A percentile compares a stretch with the other conserved stretches of the same genome.
Evolutionary conservation across 139 green algal genomes (phyloP).

Genomic region (Coelastrella sp.): DNA sequence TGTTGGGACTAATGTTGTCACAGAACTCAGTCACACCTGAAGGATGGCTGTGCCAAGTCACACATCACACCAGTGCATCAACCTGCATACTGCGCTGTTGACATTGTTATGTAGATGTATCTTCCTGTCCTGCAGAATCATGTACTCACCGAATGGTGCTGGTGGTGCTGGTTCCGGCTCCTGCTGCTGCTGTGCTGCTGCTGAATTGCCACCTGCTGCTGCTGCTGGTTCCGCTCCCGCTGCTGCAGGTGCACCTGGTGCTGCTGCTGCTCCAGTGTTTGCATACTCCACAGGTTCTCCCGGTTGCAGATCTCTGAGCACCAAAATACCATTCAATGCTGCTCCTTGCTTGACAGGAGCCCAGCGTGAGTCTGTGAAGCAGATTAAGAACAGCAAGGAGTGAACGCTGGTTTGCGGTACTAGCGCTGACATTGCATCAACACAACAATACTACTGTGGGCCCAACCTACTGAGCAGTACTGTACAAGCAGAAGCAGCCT

Average conservation of each 20-base stretch:
- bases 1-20: too few species aligned
- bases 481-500: too few species aligned
- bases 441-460: too few species aligned
- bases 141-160: conserved; percentile 76
- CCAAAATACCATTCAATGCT: conserved; percentile 60
- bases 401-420: too few species aligned
- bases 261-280: neutral
- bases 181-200: conserved; percentile 47
- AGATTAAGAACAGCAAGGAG: neutral
- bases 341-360: conserved; percentile 75
- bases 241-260: conserved; percentile 7
- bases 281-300: conserved; percentile 51
- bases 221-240: conserved; percentile 36
- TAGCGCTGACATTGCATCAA: too few species aligned
- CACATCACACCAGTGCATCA: too few species aligned
- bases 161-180: conserved; percentile 84
- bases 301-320: conserved; percentile 63
- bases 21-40: too few species aligned
- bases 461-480: too few species aligned
- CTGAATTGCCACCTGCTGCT: conserved; percentile 35
- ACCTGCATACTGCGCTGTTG: too few species aligned
- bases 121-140: too few species aligned
- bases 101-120: too few species aligned
- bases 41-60: too few species aligned
- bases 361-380: conserved; percentile 46